Conservation (phyloP, 495 filamentous ascomycete genomes). For the Daldinia decipiens region DNA sequence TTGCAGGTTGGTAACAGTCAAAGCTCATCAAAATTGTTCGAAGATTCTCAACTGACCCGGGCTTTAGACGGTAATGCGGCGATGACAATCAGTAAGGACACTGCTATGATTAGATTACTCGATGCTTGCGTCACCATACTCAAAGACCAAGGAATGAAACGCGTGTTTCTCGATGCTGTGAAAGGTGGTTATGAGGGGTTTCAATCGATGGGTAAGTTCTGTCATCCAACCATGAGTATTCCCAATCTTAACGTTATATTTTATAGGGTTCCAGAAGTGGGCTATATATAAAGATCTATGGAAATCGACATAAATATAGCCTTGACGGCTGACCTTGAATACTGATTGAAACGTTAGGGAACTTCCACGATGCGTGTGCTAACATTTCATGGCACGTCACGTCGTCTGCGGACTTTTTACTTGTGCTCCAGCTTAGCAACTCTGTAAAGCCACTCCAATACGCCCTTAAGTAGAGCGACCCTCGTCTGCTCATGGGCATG, state of each 20-base stretch:
- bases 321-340: neutral
- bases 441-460: slow-evolving; percentile 17
- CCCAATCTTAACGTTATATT: slow-evolving; percentile 10
- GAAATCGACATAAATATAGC: slow-evolving; percentile 47
- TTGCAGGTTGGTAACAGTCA: slow-evolving; percentile 53
- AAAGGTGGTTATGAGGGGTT: slow-evolving; percentile 58
- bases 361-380: slow-evolving; percentile 8
- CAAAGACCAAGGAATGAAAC: slow-evolving; percentile 52
- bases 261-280: slow-evolving; percentile 61
- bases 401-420: neutral
- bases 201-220: slow-evolving; percentile 56
- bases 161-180: slow-evolving; percentile 58
- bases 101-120: slow-evolving; percentile 59
- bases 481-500: slow-evolving; percentile 6
- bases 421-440: slow-evolving; percentile 7
- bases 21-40: slow-evolving; percentile 8
- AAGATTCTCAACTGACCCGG: slow-evolving; percentile 30
- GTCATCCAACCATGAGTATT: neutral
- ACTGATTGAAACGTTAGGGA: slow-evolving; percentile 11
- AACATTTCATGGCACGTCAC: neutral
- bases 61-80: slow-evolving; percentile 49
- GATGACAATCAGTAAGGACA: slow-evolving; percentile 52
- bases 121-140: slow-evolving; percentile 56
- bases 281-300: slow-evolving; percentile 60
- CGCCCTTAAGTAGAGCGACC: slow-evolving; percentile 6